Percentiles rank a stretch among this genome's conserved stretches.
phyloP scores from a whole-genome alignment of 1,139 yeast genomes.

The Taphrina wiesneri region DNA sequence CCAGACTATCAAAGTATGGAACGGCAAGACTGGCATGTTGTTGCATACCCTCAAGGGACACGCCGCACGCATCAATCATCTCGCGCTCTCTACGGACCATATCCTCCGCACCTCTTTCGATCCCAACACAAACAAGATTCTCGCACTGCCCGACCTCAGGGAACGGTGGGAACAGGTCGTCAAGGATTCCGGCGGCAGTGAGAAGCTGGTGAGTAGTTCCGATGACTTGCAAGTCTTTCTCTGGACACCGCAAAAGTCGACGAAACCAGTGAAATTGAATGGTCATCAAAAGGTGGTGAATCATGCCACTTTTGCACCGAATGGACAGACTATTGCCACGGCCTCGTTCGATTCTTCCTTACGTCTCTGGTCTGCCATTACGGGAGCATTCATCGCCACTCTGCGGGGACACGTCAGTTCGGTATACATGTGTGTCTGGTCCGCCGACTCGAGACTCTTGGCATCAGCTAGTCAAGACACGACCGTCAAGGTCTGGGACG shows the following conservation, averaged over 20 bases:
- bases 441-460: conserved; percentile 84
- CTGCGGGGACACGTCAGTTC: conserved; percentile 97
- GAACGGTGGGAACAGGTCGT: conserved; percentile 77
- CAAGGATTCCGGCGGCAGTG: conserved; percentile 64
- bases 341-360: conserved; percentile 94
- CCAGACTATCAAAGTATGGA: conserved; percentile 93
- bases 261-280: conserved; percentile 83
- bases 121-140: conserved; percentile 35
- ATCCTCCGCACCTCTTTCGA: conserved; percentile 75
- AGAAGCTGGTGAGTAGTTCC: conserved; percentile 88
- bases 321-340: conserved; percentile 85
- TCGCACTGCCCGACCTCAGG: conserved; percentile 52
- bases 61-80: conserved; percentile 97
- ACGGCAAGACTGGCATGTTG: conserved; percentile 49
- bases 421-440: conserved; percentile 98
- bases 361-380: conserved; percentile 93
- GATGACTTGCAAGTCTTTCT: conserved; percentile 97
- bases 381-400: conserved; percentile 88
- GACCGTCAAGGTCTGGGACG: conserved; percentile 96
- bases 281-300: conserved; percentile 97
- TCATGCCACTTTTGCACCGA: conserved; percentile 95
- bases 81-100: conserved; percentile 86
- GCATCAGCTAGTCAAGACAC: conserved; percentile 97
- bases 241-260: conserved; percentile 81
- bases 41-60: conserved; percentile 80